A percentile compares a stretch with the other conserved stretches of the same genome.
Conservation (phyloP, 78 protist genomes). For the Dictyostelium purpureum region DNA sequence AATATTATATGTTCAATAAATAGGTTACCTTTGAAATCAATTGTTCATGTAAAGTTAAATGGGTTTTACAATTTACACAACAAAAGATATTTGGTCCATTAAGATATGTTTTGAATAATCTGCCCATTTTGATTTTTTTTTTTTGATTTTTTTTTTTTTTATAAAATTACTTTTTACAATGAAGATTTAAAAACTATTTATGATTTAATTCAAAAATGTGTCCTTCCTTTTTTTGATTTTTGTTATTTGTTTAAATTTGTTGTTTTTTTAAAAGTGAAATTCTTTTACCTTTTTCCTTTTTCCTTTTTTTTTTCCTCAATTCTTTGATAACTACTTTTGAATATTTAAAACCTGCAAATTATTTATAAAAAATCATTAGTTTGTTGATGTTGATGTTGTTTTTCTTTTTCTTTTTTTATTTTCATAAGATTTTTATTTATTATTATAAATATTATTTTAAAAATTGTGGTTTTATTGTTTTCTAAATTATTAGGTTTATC, state of each 20-base stretch:
- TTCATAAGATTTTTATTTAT: no score
- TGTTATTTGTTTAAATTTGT: neutral
- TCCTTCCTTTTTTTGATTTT: no score
- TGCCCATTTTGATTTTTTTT: conserved; percentile 39
- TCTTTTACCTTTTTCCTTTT: neutral
- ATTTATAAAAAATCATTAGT: no score
- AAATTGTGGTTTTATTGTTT: no score
- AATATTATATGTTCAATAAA: neutral
- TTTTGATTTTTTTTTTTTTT: neutral
- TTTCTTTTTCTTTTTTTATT: no score
- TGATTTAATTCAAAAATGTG: neutral
- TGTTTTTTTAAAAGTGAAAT: neutral
- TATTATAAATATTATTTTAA: no score
- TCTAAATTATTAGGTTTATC: no score
- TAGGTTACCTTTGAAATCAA: conserved; percentile 54
- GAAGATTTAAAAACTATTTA: no score
- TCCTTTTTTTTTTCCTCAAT: neutral
- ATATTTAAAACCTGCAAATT: no score
- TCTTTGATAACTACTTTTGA: no score
- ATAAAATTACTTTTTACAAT: no score
- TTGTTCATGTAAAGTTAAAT: conserved; percentile 46
- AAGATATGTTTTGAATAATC: conserved; percentile 39
- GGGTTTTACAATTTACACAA: conserved; percentile 49
- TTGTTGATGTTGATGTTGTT: no score
- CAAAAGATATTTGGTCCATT: conserved; percentile 51